Evolutionary conservation across 768 basidiomycete genomes (phyloP), one percentile per base, ranked within the genome.

Genomic region (Phlebiopsis flavidoalba): DNA sequence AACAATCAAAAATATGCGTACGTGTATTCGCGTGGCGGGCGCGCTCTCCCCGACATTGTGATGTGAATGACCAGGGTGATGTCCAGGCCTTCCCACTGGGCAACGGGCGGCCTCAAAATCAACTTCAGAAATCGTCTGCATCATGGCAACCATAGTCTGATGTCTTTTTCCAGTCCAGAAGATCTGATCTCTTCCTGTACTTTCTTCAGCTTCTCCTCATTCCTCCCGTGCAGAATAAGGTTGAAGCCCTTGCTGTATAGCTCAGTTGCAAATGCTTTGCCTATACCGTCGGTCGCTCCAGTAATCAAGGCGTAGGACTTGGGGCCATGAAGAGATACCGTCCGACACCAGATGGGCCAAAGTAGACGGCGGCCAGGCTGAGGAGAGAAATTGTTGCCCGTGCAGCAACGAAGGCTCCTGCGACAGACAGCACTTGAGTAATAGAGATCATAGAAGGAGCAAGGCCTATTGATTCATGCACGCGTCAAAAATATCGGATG

Each of bases 251-350:
- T 51, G 22, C 46, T 54, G 58, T 68, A 68, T n/a, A 72, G 64
- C 62, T 72, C 66, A 7, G 57, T 57, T 7, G 69, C 68, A 5
- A 65, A 45, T 1, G 63, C 64, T 55, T 69, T 70, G 26, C 71
- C 71, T 5, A 72, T 72, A 17, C 71, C 71, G 54, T 72, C 71
- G 10, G 69, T 61, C 0, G 71, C 69, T 2, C 69, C 69, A 0
- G 71, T 72, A 51, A 72, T 59, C 47, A 72, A 59, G 0, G 69
- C 71, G 51, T 68, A 72, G 0, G 71, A 62, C 10, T 58, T 59
- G 10, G 56, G 17, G 10, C 66, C 67, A 45, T 70, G 68, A 11
- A 67, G 65, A 59, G 65, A 59, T 63, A 72, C 8, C 60, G 48
- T n/a, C 63, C 58, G 11, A 66, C 53, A 6, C 58, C 33, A 12